Base-by-base conservation (phyloP, 139 green algal species). In the Yamagishiella unicocca region DNA sequence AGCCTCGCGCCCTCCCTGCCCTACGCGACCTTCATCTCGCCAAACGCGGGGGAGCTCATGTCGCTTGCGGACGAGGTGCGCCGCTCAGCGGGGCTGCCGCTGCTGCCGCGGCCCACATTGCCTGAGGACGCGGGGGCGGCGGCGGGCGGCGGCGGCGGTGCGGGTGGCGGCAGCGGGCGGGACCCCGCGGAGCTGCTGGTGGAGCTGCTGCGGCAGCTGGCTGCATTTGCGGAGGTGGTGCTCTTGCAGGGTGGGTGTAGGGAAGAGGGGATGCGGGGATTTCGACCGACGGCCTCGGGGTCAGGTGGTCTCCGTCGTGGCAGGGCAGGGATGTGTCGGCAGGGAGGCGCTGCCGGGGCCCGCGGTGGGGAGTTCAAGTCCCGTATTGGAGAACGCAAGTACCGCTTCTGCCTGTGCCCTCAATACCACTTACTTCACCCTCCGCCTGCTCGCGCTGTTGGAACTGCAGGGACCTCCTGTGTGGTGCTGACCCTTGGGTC, bases 401-500 rank as follows among this genome's bases (percentile, higher is more conserved):
- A n/a, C n/a, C n/a, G n/a, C n/a, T n/a, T n/a, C n/a, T n/a, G n/a
- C n/a, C n/a, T n/a, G n/a, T n/a, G n/a, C n/a, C n/a, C n/a, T n/a
- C n/a, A n/a, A n/a, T n/a, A n/a, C n/a, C n/a, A n/a, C n/a, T n/a
- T n/a, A n/a, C n/a, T n/a, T n/a, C n/a, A n/a, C n/a, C n/a, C n/a
- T n/a, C n/a, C 50, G 50, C 12, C 50, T 58, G 50, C 75, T 93
- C 67, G 33, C 25, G 19, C 66, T 72, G 14, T 17, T 89, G 31
- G 19, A 8, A 7, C 75, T 88, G 64, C 80, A 87, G 93, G 93
- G 1, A 70, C 94, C 31, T n/a, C 24, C 35, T 74, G 88, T 37
- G 76, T 96, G n/a, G 85, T 94, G 53, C 82, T 96, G 67, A 96
- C 93, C 29, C 82, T 95, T 46, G 93, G 93, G 0, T 61, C 83